A percentile compares a stretch with the other conserved stretches of the same genome.
These are phyloP conservation scores for Candida tetrigidarum DNA, from an alignment of 1,139 yeast species.

Conservation along the genomic window DNA sequence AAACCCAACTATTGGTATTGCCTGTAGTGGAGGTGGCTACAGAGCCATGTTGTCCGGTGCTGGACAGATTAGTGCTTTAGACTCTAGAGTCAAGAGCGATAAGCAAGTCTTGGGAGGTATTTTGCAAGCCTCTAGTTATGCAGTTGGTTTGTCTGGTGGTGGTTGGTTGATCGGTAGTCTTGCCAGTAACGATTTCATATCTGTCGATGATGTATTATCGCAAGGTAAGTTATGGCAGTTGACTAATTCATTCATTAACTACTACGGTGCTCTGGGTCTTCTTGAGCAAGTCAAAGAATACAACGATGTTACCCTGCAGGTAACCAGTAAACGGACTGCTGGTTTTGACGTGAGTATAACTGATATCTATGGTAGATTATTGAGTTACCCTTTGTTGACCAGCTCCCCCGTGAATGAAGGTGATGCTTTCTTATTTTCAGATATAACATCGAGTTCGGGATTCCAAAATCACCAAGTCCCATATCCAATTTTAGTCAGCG, in stretches of 20 bases:
- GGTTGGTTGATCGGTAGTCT: slow-evolving; percentile 41
- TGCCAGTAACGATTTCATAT: slow-evolving; percentile 37
- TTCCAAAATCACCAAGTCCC: slow-evolving; percentile 42
- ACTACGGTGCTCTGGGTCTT: slow-evolving; percentile 5
- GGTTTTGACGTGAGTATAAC: slow-evolving; percentile 35
- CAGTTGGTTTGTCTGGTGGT: slow-evolving; percentile 47
- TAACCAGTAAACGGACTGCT: slow-evolving; percentile 33
- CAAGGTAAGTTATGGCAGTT: slow-evolving; percentile 40
- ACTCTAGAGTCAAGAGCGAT: slow-evolving; percentile 57
- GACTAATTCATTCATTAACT: slow-evolving; percentile 19
- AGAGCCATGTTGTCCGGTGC: slow-evolving; percentile 93
- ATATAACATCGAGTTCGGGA: slow-evolving; percentile 28
- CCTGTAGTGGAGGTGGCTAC: slow-evolving; percentile 92
- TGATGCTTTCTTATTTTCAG: slow-evolving; percentile 33
- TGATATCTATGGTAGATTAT: slow-evolving; percentile 44
- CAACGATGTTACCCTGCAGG: slow-evolving; percentile 27
- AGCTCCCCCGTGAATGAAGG: slow-evolving; percentile 21
- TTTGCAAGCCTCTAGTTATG: slow-evolving; percentile 39
- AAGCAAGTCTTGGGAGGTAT: slow-evolving; percentile 45
- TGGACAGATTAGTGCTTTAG: slow-evolving; percentile 81
- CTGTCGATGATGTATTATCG: slow-evolving; percentile 37
- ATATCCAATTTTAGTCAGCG: slow-evolving; percentile 43
- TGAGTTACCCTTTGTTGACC: slow-evolving; percentile 40
- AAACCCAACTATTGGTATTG: slow-evolving; percentile 57
- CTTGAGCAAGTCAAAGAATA: slow-evolving; percentile 17